Evolutionary conservation across 164 flowering plant genomes (phyloP), one percentile per base, ranked within the genome.

Genomic region (Taxillus chinensis): DNA sequence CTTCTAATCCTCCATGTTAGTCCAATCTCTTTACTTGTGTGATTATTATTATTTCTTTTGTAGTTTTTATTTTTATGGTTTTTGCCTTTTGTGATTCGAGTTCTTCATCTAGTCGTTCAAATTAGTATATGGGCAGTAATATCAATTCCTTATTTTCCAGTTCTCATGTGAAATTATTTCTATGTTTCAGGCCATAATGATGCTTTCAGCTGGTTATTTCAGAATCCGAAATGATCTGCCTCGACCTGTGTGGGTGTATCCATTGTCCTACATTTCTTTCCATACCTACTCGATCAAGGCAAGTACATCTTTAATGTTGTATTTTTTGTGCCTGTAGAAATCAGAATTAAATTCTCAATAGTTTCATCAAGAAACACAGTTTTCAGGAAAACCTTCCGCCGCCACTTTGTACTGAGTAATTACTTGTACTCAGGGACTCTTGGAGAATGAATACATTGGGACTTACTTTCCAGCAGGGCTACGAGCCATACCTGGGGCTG

Each of bases 241-340:
- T 14, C 66, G 71, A 62, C 81, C 92, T 27, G 73, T 88, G 39
- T 95, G 99, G 99, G 86, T 59, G 60, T 91, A 87, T 72, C 99
- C 99, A 12, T 38, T 91, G n/a, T 91, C 99, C 41, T 91, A 89
- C 60, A 65, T 95, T 59, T 83, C 99, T 59, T 89, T 95, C 75
- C 98, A 95, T 69, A 83, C 97, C 12, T 91, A 87, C 74, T 80
- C 97, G 13, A 78, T 95, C 64, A 96, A 95, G 97, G 99, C 70
- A 81, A 82, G 82, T 63, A 59, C 12, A 56, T 59, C 9, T 50
- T n/a, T 48, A 17, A 17, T 45, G 15, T 6, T 46, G 45, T 16
- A 27, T 39, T 48, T 42, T 5, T 45, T 5, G 39, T n/a, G 48
- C 64, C 5, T 43, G 7, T 43, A 1, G 1, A 43, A 43, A 43